Evolutionary conservation across 2,329 filamentous ascomycete species (phyloP).

Genomic region (Didymella lethalis): DNA sequence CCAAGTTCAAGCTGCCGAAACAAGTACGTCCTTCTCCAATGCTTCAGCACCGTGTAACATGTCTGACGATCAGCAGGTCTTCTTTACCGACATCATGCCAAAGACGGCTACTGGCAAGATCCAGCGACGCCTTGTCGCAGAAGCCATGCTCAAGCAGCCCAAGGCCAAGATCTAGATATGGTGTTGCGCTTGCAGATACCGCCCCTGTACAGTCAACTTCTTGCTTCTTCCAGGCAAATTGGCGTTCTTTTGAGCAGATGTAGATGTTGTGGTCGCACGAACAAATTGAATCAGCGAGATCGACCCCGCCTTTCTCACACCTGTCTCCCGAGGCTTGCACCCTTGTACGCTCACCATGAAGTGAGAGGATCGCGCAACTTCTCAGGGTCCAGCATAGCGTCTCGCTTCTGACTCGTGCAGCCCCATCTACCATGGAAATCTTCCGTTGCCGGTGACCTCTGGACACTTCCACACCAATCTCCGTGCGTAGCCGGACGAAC

Average conservation of each 20-base stretch:
- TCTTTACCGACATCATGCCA: constrained; percentile 83
- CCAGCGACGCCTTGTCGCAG: constrained; percentile 84
- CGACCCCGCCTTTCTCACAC: constrained; percentile 12
- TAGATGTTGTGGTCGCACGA: constrained; percentile 18
- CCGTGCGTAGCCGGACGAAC: constrained; percentile 15
- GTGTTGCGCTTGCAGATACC: constrained; percentile 16
- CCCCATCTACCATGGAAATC: constrained; percentile 15
- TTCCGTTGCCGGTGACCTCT: constrained; percentile 7
- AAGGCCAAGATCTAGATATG: constrained; percentile 60
- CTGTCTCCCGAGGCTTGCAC: constrained; percentile 8
- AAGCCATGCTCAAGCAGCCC: constrained; percentile 75
- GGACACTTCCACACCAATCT: constrained; percentile 17
- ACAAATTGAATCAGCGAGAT: constrained; percentile 19
- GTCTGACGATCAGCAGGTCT: constrained; percentile 62
- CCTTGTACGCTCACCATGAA: constrained; percentile 15
- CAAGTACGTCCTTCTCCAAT: constrained; percentile 62
- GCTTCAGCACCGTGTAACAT: constrained; percentile 21
- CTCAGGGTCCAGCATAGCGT: constrained; percentile 21
- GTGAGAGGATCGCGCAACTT: constrained; percentile 15
- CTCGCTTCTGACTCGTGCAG: constrained; percentile 22
- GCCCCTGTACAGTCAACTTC: constrained; percentile 16
- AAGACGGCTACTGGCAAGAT: constrained; percentile 95
- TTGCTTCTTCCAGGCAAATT: constrained; percentile 1
- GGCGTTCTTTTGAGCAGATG: constrained; percentile 14
- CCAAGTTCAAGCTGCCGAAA: constrained; percentile 87